Evolutionary conservation across 352 stramenopile species (phyloP), one percentile per base, ranked within the genome.

Genomic region (Pythium inflatum): DNA sequence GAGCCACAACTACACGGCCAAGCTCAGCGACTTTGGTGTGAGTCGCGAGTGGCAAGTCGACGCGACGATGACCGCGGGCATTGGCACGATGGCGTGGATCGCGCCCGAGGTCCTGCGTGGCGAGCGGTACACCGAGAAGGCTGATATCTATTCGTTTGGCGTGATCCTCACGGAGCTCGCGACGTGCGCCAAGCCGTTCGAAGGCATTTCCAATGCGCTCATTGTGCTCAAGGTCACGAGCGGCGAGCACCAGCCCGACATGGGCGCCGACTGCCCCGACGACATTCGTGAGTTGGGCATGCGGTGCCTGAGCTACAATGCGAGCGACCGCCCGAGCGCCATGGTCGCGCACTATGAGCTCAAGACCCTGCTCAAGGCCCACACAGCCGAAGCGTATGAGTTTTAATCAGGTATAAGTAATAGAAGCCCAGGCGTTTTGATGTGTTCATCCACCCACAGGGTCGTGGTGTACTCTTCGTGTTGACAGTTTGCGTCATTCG

Each of bases 41-140:
- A 92, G 82, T 68, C 82, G 82, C 18, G 84, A 93, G 70, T 89
- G 83, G 84, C 76, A 81, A 33, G 82, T 92, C 43, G 85, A 95
- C 40, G 81, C 77, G 0, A 94, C 88, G 0, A 93, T 93, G 86
- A 93, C 88, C 7, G 86, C 83, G 8, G 86, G 83, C 9, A 92
- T 93, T 36, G 88, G 86, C n/a, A 94, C 86, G 43, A 90, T 95
- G 78, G 87, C 87, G 38, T 95, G 85, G 85, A 93, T 95, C 68
- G 84, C 87, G 3, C 88, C 88, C 0, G 85, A 95, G 64, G 82
- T 95, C 49, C 64, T 95, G 51, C 80, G 86, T 1, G 84, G 88
- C 13, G 88, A 93, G 62, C 81, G 85, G n/a, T 95, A 93, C 75
- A 95, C 81, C 5, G 88, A 95, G 65, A 91, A 83, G 76, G 87